Conservation (phyloP, 73 alveolate species). For the Tetrahymena elliotti region DNA sequence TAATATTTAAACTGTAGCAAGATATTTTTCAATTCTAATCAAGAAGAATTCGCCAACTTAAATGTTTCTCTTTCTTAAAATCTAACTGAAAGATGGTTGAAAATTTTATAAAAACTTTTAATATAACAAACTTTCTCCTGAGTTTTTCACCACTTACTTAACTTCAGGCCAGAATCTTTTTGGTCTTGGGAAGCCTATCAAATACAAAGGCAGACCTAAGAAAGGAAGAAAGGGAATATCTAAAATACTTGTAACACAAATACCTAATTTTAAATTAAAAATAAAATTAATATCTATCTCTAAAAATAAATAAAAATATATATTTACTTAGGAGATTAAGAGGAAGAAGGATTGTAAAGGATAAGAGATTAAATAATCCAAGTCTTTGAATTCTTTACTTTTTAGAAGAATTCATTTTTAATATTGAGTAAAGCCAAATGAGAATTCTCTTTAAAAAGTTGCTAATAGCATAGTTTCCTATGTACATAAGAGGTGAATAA, state of each 20-base stretch:
- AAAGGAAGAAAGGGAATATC: conserved; percentile 37
- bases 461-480: background rate
- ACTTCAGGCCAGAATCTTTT: conserved; percentile 7
- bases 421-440: background rate
- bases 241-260: background rate
- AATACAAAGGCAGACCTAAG: conserved; percentile 21
- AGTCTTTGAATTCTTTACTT: background rate
- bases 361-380: background rate
- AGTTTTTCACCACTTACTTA: background rate
- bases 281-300: background rate
- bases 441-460: background rate
- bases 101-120: background rate
- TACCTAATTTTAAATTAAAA: background rate
- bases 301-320: background rate
- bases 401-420: background rate
- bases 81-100: background rate
- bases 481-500: background rate
- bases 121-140: background rate
- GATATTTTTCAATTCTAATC: conserved; percentile 26
- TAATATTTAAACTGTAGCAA: conserved; percentile 17
- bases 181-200: conserved; percentile 16
- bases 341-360: background rate
- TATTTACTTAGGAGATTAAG: background rate
- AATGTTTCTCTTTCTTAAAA: background rate
- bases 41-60: conserved; percentile 10